A percentile compares a stretch with the other conserved stretches of the same genome.
Evolutionary conservation across 305 asterid genomes (phyloP).

Genomic region (Fraxinus albicans): DNA sequence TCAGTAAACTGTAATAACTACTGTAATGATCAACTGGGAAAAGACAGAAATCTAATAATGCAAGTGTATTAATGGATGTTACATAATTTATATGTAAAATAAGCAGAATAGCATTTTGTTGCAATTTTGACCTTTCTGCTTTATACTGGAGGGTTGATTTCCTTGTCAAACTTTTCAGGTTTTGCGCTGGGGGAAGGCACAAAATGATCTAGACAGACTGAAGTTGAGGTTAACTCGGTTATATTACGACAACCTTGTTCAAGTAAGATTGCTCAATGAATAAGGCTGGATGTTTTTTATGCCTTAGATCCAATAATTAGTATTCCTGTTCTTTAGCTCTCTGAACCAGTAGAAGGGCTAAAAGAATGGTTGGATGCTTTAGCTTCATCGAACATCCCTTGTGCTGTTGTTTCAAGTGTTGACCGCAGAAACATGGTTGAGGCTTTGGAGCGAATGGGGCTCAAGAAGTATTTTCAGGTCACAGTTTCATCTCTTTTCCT

Average conservation of each 20-base stretch:
- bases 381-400: conserved; percentile 83
- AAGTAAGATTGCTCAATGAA: conserved; percentile 39
- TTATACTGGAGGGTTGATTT: not conserved
- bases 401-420: conserved; percentile 93
- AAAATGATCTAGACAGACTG: conserved; percentile 61
- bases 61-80: not conserved
- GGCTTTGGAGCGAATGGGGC: conserved; percentile 73
- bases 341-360: conserved; percentile 81
- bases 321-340: conserved; percentile 42
- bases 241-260: conserved; percentile 64
- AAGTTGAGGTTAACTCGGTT: conserved; percentile 70
- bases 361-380: conserved; percentile 95
- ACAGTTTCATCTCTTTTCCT: conserved; percentile 21
- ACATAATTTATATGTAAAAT: conserved; percentile 1
- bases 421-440: conserved; percentile 78
- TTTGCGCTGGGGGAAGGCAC: conserved; percentile 56
- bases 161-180: conserved; percentile 45
- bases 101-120: conserved; percentile 1
- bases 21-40: not conserved
- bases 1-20: not conserved
- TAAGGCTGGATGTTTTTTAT: conserved; percentile 12
- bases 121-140: conserved; percentile 14
- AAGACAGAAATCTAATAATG: not conserved
- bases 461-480: conserved; percentile 83
- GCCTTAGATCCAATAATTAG: conserved; percentile 11